Evolutionary conservation across 1,284 basidiomycete genomes (phyloP), one percentile per base, ranked within the genome.

Genomic region (Irpex lacteus): DNA sequence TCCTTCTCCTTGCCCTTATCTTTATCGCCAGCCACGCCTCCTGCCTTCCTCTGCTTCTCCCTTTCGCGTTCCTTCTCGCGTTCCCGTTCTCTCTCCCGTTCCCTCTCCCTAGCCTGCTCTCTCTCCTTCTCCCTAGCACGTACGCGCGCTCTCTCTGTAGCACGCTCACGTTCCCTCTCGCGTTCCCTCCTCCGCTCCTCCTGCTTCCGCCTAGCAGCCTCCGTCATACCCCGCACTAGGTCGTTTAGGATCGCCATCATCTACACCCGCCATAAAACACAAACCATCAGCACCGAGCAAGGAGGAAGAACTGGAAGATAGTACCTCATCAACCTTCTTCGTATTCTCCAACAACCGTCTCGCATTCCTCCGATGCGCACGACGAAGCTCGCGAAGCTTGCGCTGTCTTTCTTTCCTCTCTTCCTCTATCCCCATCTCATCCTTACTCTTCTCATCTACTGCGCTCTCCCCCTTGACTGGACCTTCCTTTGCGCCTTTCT

Each of bases 181-280:
- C 34, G 15, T 1, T 18, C 54, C 34, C 38, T 15, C 21, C 38
- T 18, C 55, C 21, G 21, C 9, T 50, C 49, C 13, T n/a, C 13
- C 13, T 32, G 21, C 18, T 36, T 56, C 54, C 36, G 26, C 11
- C 36, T 32, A 56, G 54, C 54, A 56, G 54, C 54, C 32, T 56
- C 54, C 40, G 59, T 44, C 56, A 47, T 58, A 26, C n/a, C 26
- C n/a, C 21, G 6, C 44, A 59, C 55, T 53, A 36, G 60, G 44
- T 26, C 21, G 40, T 47, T 18, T 49, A 60, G 32, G 44, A 61
- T 56, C 7, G 54, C 54, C 54, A 56, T 56, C 54, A 56, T 56
- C 54, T 56, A 13, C 8, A 47, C 44, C 1, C 18, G 4, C 11
- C 44, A 47, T 6, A 47, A 3, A 11, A 47, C 44, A 47, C 44